Percentiles rank a stretch among this genome's conserved stretches.
Conservation (phyloP, 129 eudicot genomes). For the Ambrosia trifida region DNA sequence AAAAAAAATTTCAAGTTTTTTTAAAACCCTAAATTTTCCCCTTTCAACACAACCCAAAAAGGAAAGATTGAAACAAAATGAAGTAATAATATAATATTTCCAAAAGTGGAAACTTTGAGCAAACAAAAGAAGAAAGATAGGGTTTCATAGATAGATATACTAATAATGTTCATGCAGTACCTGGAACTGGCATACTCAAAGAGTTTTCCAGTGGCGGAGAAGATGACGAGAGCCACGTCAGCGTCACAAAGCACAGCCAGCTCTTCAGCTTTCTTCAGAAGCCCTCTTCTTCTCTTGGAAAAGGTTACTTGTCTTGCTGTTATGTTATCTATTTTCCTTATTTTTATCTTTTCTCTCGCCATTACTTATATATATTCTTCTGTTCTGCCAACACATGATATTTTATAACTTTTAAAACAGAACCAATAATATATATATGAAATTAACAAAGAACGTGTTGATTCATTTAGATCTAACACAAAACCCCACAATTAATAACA, state of each 20-base stretch:
- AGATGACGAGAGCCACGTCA: constrained; percentile 56
- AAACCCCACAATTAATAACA: constrained; percentile 24
- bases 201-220: constrained; percentile 58
- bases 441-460: neutral
- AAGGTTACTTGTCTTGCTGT: constrained; percentile 62
- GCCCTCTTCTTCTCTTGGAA: constrained; percentile 65
- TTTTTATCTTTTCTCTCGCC: constrained; percentile 69
- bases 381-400: constrained; percentile 6
- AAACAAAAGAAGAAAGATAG: constrained; percentile 20
- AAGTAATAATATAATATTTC: neutral
- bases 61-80: neutral
- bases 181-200: constrained; percentile 58
- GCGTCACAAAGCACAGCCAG: constrained; percentile 65
- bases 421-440: neutral
- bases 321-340: constrained; percentile 48
- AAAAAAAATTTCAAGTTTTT: too few species aligned
- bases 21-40: constrained; percentile 21
- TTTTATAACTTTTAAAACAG: constrained; percentile 13
- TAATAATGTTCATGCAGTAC: constrained; percentile 24
- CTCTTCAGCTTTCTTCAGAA: constrained; percentile 60
- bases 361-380: neutral
- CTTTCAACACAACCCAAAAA: neutral
- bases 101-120: constrained; percentile 28
- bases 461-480: constrained; percentile 29
- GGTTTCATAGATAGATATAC: neutral